These are phyloP conservation scores for Calonectria leucothoes DNA, from an alignment of 2,329 filamentous ascomycete genomes.

Conservation along the genomic window DNA sequence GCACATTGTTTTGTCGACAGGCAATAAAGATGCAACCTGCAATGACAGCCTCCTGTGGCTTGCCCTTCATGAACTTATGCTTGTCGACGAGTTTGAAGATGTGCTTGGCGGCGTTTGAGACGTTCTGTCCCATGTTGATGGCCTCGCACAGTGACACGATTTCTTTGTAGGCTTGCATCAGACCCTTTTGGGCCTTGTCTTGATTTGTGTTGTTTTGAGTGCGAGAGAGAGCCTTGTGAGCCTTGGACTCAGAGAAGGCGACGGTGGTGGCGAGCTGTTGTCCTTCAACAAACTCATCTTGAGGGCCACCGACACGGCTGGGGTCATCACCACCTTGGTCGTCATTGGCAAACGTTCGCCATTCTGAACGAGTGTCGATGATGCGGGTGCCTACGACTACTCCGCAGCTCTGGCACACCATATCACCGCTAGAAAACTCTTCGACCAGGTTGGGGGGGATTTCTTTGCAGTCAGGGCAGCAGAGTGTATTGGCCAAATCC, in stretches of 20 bases:
- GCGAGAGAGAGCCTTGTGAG: slow-evolving; percentile 80
- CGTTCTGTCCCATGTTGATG: slow-evolving; percentile 82
- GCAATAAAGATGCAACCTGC: slow-evolving; percentile 98
- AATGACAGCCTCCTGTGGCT: slow-evolving; percentile 92
- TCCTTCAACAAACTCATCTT: slow-evolving; percentile 89
- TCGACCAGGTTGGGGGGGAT: slow-evolving; percentile 92
- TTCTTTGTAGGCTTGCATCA: slow-evolving; percentile 88
- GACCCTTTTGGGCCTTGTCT: slow-evolving; percentile 85
- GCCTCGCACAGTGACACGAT: slow-evolving; percentile 90
- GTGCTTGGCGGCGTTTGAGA: slow-evolving; percentile 91
- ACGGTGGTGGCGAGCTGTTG: slow-evolving; percentile 91
- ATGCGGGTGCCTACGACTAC: slow-evolving; percentile 90
- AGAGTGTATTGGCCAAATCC: slow-evolving; percentile 86
- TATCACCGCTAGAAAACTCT: slow-evolving; percentile 91
- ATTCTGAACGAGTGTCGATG: slow-evolving; percentile 96
- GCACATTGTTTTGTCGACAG: slow-evolving; percentile 87
- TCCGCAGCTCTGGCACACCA: slow-evolving; percentile 92
- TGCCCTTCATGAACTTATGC: slow-evolving; percentile 93
- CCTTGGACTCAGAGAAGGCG: slow-evolving; percentile 80
- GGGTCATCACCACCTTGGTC: slow-evolving; percentile 97
- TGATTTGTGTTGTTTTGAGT: slow-evolving; percentile 87
- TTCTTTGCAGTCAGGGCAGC: slow-evolving; percentile 92
- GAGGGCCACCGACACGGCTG: slow-evolving; percentile 95
- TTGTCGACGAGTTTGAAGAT: slow-evolving; percentile 96
- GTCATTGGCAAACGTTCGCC: slow-evolving; percentile 98